Evolutionary conservation across 1,284 basidiomycete genomes (phyloP).

Genomic region (Xerocomus tenax): DNA sequence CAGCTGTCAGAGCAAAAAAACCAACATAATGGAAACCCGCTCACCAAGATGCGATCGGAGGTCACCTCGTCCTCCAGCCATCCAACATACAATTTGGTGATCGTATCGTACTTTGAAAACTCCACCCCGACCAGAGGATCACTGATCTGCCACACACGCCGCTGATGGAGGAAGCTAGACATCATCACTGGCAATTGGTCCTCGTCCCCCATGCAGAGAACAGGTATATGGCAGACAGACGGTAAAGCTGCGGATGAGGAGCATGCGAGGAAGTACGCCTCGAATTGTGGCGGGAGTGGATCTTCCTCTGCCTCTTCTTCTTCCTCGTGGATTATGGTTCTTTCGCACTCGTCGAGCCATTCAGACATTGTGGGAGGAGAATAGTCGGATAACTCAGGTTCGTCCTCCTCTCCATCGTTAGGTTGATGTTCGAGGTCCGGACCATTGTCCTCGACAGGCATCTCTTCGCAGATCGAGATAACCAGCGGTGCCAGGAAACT

Average conservation of each 20-base stretch:
- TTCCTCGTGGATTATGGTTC: background rate
- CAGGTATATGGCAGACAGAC: background rate
- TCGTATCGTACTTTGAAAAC: constrained; percentile 10
- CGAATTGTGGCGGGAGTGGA: background rate
- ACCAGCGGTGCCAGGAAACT: constrained; percentile 1
- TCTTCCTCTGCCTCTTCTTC: background rate
- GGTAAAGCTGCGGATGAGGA: background rate
- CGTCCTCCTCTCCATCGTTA: background rate
- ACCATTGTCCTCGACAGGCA: background rate
- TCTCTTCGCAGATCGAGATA: background rate
- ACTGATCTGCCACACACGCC: constrained; percentile 6
- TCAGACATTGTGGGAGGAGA: constrained; percentile 2
- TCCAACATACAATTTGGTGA: constrained; percentile 1
- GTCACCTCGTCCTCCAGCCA: constrained; percentile 1
- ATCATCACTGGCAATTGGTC: constrained; percentile 3
- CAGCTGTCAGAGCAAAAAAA: background rate
- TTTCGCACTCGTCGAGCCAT: constrained; percentile 2
- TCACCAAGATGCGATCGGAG: background rate
- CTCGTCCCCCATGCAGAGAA: constrained; percentile 5
- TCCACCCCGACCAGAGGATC: constrained; percentile 3
- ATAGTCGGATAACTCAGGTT: background rate
- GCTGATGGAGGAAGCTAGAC: constrained; percentile 11
- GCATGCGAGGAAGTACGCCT: constrained; percentile 3
- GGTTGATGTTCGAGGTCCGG: background rate
- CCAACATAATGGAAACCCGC: background rate